These are phyloP conservation scores for Neurospora sp. DNA, from an alignment of 495 filamentous ascomycete species.

Conservation along the genomic window DNA sequence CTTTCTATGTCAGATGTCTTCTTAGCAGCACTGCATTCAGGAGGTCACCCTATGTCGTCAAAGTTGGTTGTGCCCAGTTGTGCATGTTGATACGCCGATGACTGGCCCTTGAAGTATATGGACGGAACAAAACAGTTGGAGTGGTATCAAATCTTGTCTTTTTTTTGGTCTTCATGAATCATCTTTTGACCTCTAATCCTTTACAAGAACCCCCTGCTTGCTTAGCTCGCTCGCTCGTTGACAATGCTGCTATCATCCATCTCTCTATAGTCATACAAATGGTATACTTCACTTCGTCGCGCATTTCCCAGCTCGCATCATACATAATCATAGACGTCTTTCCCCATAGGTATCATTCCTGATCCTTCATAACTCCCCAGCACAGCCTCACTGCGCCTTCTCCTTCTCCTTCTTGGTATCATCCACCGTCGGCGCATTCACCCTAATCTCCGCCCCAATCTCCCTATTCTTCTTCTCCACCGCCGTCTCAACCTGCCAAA, in stretches of 20 bases:
- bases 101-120: no score
- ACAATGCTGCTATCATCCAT: not conserved
- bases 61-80: no score
- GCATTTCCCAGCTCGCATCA: not conserved
- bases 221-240: not conserved
- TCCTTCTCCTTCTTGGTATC: constrained; percentile 16
- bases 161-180: no score
- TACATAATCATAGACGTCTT: constrained; percentile 9
- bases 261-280: not conserved
- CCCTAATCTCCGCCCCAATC: constrained; percentile 5
- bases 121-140: no score
- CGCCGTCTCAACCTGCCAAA: constrained; percentile 71
- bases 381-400: constrained; percentile 10
- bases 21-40: no score
- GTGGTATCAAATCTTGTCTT: no score
- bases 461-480: constrained; percentile 43
- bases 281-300: not conserved
- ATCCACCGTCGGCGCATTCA: constrained; percentile 3
- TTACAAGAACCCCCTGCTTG: no score
- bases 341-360: not conserved
- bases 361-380: not conserved
- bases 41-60: no score
- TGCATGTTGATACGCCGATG: no score
- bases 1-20: no score
- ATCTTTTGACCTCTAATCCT: no score